Conservation (phyloP, 2,329 filamentous ascomycete species). For the Aureobasidium sp. region DNA sequence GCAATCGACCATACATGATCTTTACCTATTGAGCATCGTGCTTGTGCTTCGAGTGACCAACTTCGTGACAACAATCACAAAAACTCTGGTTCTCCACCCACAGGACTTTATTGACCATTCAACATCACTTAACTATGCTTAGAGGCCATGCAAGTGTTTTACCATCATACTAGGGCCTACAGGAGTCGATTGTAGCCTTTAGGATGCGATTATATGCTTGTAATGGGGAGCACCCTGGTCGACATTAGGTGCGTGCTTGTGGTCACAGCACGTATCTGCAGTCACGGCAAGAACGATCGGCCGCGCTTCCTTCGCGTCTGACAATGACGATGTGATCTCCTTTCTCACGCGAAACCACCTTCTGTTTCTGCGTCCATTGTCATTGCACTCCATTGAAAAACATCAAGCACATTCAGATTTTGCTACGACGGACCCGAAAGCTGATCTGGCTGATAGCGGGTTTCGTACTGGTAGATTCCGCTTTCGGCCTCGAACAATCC, state of each 20-base stretch:
- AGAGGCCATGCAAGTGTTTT: no score
- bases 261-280: background rate
- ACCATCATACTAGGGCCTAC: no score
- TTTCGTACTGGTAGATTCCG: background rate
- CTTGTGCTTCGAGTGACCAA: no score
- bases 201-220: no score
- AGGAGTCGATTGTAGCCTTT: no score
- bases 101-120: no score
- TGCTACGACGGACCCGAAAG: background rate
- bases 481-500: constrained; percentile 14
- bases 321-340: background rate
- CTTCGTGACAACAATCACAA: no score
- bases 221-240: background rate
- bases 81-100: no score
- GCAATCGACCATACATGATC: no score
- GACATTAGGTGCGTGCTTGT: background rate
- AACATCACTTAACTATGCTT: no score
- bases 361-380: background rate
- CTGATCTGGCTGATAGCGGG: background rate
- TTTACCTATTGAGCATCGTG: no score
- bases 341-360: no score
- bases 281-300: background rate
- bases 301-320: background rate
- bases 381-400: background rate
- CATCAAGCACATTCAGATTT: background rate